Percentiles rank a stretch among this genome's conserved stretches.
Evolutionary conservation across 73 alveolate genomes (phyloP).

Genomic region (Halteria grandinella): DNA sequence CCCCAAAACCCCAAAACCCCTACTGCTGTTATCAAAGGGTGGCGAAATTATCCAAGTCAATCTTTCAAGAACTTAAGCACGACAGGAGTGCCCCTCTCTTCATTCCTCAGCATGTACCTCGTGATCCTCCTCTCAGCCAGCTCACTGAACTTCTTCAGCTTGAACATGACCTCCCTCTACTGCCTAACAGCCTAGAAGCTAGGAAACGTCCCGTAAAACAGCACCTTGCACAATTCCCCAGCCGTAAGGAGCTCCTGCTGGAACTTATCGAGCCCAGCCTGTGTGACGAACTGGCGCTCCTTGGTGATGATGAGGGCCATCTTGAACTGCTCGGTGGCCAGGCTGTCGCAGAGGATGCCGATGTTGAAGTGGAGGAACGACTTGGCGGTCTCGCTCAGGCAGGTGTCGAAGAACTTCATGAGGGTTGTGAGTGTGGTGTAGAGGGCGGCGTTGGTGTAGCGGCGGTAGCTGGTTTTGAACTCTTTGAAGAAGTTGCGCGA

Average conservation of each 20-base stretch:
- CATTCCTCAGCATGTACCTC: no score
- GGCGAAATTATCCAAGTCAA: no score
- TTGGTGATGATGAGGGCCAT: background rate
- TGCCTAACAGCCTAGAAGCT: conserved; percentile 4
- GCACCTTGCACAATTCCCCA: conserved; percentile 12
- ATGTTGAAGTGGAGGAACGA: conserved; percentile 32
- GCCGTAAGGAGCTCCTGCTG: background rate
- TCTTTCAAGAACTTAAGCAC: no score
- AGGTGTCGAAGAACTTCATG: background rate
- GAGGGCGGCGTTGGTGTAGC: background rate
- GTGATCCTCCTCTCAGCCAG: conserved; percentile 38
- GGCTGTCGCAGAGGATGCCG: background rate
- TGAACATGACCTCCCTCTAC: conserved; percentile 26
- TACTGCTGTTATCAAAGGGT: no score
- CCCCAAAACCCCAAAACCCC: no score
- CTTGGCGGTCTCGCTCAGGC: conserved; percentile 7
- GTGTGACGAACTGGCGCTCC: conserved; percentile 27
- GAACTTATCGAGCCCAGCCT: conserved; percentile 8
- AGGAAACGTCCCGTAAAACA: conserved; percentile 10
- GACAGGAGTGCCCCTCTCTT: no score
- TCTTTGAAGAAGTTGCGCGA: conserved; percentile 36
- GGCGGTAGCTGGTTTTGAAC: conserved; percentile 34
- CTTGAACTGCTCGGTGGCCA: conserved; percentile 26
- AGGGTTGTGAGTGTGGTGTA: background rate
- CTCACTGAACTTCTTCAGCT: conserved; percentile 24